Percentiles rank a stretch among this genome's conserved stretches.
These are phyloP conservation scores for Puya raimondii DNA, from an alignment of 176 grass and related monocot genomes.

Conservation along the genomic window DNA sequence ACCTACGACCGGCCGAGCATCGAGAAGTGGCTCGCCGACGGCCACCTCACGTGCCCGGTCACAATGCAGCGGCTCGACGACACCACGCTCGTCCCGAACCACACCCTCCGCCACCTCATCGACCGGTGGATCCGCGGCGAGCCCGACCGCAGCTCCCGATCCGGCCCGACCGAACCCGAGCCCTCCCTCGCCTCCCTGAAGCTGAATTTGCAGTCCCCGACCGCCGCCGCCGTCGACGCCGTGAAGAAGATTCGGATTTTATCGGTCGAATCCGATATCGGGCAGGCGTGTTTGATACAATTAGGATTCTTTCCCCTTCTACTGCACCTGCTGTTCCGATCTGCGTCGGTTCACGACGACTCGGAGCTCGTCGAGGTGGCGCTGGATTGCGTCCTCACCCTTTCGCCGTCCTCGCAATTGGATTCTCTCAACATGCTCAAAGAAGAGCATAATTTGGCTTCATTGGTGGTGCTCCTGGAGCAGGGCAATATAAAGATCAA, in stretches of 20 bases:
- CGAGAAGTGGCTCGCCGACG: conserved; percentile 74
- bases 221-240: conserved; percentile 23
- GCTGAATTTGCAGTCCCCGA: conserved; percentile 24
- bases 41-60: conserved; percentile 85
- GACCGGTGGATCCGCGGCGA: conserved; percentile 56
- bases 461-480: conserved; percentile 41
- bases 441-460: conserved; percentile 30
- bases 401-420: conserved; percentile 41
- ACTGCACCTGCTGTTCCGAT: conserved; percentile 52
- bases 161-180: conserved; percentile 3
- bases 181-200: conserved; percentile 48
- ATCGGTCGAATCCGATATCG: conserved; percentile 66
- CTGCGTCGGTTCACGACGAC: background rate
- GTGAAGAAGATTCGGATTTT: conserved; percentile 38
- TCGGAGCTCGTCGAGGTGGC: conserved; percentile 31
- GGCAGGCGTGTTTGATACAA: conserved; percentile 64
- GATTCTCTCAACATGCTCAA: conserved; percentile 61
- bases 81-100: conserved; percentile 67
- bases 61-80: conserved; percentile 84
- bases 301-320: conserved; percentile 57
- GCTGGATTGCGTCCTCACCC: conserved; percentile 55
- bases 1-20: conserved; percentile 84
- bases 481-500: conserved; percentile 33
- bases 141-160: background rate
- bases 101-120: conserved; percentile 78